Evolutionary conservation across 371 early-diverging fungal species (phyloP), one percentile per base, ranked within the genome.

Genomic region (Umbelopsis sp.): DNA sequence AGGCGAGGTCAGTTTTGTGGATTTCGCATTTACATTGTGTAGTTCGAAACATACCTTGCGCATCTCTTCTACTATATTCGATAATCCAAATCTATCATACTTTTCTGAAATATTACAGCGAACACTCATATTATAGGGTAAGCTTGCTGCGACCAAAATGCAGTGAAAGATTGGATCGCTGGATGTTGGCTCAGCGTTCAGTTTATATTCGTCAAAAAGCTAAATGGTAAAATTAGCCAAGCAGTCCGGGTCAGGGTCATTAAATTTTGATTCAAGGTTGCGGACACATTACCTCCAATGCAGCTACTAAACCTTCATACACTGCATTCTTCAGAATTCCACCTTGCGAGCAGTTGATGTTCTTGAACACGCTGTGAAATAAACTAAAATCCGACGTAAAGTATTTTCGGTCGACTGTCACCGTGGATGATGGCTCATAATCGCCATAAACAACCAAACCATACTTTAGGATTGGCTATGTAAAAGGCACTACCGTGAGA

Each of bases 361-460:
- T 76, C 50, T 80, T 77, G 32, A 90, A 75, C 9, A 86, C 75
- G n/a, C 80, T 77, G 51, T 85, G 81, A 70, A 88, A 85, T 18
- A 80, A 65, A 44, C 79, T 65, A 25, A 80, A 74, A 53, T 90
- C 87, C 0, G 81, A 79, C 8, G 85, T 85, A 53, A 87, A 83
- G 66, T 84, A 85, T 46, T 86, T 84, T 41, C 83, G 73, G 65
- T 87, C 88, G 18, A 88, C 83, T 8, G 86, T 84, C 8, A 79
- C 76, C 7, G 82, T 67, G 5, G 86, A 87, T 22, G 77, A 78
- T 0, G 88, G 88, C 37, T 85, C 85, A 70, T 88, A 88, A 70
- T 90, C 90, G n/a, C 88, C 89, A 75, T 85, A 90, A 3, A 88
- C 76, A 3, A 85, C 86, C 51, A 90, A 67, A n/a, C 88, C 89